These are phyloP conservation scores for Sporodiniella umbellata DNA, from an alignment of 371 early-diverging fungal genomes.

Conservation along the genomic window DNA sequence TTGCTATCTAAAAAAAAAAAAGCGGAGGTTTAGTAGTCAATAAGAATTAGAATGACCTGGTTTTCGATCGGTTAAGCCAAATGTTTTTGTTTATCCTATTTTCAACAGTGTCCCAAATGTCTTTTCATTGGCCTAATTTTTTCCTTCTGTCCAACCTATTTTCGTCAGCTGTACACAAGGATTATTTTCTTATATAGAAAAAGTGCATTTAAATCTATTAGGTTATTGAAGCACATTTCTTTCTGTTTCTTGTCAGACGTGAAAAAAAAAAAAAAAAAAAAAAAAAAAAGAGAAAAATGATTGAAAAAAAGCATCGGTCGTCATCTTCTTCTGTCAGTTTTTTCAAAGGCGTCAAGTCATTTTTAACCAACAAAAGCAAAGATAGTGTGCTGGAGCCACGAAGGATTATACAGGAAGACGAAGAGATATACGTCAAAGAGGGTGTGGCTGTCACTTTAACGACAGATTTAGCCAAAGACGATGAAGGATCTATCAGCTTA, in stretches of 20 bases:
- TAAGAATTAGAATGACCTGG: too few species aligned
- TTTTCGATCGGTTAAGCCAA: too few species aligned
- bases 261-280: background rate
- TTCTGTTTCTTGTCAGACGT: background rate
- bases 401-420: background rate
- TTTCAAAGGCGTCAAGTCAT: constrained; percentile 7
- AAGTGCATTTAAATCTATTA: background rate
- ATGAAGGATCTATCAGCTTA: constrained; percentile 12
- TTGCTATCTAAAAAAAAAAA: too few species aligned
- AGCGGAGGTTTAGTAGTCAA: too few species aligned
- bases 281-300: background rate
- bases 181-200: background rate
- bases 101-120: too few species aligned
- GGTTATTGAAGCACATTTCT: background rate
- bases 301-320: background rate
- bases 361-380: background rate
- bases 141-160: too few species aligned
- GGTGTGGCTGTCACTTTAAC: constrained; percentile 29
- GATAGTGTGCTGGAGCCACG: background rate
- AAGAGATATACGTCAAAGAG: constrained; percentile 6
- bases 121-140: too few species aligned
- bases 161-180: too few species aligned
- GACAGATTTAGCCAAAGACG: constrained; percentile 13
- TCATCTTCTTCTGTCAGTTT: constrained; percentile 2
- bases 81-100: too few species aligned